phyloP scores from a whole-genome alignment of 1,139 yeast genomes.

The Taphrina populina region DNA sequence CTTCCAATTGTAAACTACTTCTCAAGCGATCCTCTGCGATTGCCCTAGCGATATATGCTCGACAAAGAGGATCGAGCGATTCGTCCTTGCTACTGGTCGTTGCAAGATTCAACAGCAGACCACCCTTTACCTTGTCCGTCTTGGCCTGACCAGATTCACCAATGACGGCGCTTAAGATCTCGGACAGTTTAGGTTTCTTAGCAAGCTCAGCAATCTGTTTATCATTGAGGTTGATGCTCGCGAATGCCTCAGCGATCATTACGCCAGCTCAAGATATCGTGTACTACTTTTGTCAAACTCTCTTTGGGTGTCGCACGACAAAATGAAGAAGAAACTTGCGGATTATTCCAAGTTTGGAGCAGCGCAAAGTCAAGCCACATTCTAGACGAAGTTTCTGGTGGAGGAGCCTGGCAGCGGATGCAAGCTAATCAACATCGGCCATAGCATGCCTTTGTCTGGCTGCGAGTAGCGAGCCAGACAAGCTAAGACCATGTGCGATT shows the following conservation, averaged over 20 bases:
- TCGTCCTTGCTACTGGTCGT: slow-evolving; percentile 67
- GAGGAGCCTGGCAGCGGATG: no score
- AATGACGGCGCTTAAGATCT: slow-evolving; percentile 62
- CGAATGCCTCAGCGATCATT: slow-evolving; percentile 34
- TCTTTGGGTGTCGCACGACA: no score
- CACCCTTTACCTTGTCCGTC: slow-evolving; percentile 54
- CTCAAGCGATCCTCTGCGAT: slow-evolving; percentile 11
- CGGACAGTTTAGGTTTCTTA: slow-evolving; percentile 80
- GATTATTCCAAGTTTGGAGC: no score
- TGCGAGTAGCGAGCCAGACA: no score
- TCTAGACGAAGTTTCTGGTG: no score
- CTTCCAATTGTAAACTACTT: slow-evolving; percentile 22
- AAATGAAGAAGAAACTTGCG: no score
- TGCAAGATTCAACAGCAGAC: slow-evolving; percentile 76
- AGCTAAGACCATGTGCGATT: no score
- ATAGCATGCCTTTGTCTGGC: no score
- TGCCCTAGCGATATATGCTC: slow-evolving; percentile 53
- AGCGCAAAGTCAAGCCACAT: no score
- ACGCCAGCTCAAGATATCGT: no score
- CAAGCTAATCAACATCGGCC: no score
- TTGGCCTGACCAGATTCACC: slow-evolving; percentile 47
- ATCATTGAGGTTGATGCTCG: slow-evolving; percentile 49
- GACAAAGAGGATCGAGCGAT: slow-evolving; percentile 71
- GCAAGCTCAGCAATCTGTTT: slow-evolving; percentile 69
- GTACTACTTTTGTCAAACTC: no score